A percentile compares a stretch with the other conserved stretches of the same genome.
Conservation (phyloP, 208 protist genomes). For the Trypanosoma theileri region DNA sequence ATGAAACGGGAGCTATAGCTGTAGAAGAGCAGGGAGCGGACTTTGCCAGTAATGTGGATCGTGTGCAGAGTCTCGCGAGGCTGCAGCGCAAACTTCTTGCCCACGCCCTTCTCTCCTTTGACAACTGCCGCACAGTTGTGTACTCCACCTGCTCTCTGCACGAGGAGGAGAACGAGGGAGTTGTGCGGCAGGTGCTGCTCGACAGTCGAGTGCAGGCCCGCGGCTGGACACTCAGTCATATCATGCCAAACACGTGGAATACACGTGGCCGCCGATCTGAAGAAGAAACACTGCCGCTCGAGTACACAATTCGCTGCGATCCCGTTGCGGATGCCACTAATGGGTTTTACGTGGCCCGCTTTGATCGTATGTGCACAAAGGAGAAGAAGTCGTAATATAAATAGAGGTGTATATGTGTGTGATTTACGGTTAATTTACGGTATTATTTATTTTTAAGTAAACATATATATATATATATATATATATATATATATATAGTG, state of each 20-base stretch:
- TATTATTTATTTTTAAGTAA: not conserved
- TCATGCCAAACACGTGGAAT: conserved; percentile 71
- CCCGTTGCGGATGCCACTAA: conserved; percentile 69
- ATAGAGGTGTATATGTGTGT: too few relatives aligned
- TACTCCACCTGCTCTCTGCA: conserved; percentile 93
- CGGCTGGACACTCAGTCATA: conserved; percentile 80
- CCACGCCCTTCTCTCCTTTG: conserved; percentile 87
- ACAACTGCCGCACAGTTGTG: conserved; percentile 83
- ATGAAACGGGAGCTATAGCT: conserved; percentile 30
- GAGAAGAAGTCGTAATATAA: too few relatives aligned
- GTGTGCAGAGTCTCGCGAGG: conserved; percentile 70
- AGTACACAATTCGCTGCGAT: conserved; percentile 87
- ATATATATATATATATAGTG: not conserved
- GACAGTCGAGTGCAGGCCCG: conserved; percentile 72
- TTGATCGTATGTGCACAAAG: conserved; percentile 48
- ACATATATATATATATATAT: not conserved
- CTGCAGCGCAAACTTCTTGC: conserved; percentile 88
- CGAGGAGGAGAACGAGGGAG: conserved; percentile 88
- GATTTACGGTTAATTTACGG: too few relatives aligned
- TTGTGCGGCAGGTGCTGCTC: conserved; percentile 80
- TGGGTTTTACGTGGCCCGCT: conserved; percentile 88
- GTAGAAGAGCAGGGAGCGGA: conserved; percentile 41
- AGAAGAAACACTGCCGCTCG: conserved; percentile 47
- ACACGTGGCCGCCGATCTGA: conserved; percentile 41
- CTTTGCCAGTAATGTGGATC: conserved; percentile 60